Conservation (phyloP, 176 grass and related monocot species). For the Oryza glumipatula region DNA sequence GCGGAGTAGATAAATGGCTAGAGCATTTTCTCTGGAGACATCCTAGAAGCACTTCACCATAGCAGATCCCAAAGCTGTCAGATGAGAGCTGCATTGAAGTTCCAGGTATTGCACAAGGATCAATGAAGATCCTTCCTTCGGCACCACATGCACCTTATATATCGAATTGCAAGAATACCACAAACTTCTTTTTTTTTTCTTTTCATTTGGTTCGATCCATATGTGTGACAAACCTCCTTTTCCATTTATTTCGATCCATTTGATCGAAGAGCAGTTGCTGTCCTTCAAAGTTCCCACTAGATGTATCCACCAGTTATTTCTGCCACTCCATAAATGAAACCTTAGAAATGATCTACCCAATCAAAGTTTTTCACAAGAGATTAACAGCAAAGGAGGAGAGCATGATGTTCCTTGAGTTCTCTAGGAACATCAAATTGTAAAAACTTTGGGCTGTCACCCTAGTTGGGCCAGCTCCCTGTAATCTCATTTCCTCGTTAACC, state of each 20-base stretch:
- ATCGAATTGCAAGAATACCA: constrained; percentile 48
- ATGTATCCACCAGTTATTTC: constrained; percentile 38
- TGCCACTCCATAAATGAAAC: constrained; percentile 33
- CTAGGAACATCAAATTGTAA: not conserved
- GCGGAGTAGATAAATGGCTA: constrained; percentile 43
- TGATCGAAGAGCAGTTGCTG: constrained; percentile 27
- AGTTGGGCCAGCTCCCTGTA: not conserved
- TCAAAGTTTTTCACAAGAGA: constrained; percentile 33
- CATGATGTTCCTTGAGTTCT: not conserved
- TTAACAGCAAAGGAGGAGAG: not conserved
- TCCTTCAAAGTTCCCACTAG: constrained; percentile 35
- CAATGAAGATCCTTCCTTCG: constrained; percentile 22
- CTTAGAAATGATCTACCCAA: constrained; percentile 24
- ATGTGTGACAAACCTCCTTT: constrained; percentile 9
- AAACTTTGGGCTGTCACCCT: not conserved
- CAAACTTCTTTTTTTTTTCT: constrained; percentile 17
- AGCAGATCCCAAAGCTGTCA: constrained; percentile 27
- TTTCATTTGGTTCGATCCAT: constrained; percentile 16
- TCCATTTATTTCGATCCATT: constrained; percentile 31
- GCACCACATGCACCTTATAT: constrained; percentile 14
- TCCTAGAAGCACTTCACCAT: constrained; percentile 44
- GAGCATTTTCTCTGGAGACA: constrained; percentile 44
- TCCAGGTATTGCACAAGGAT: constrained; percentile 20
- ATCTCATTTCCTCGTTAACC: not conserved
- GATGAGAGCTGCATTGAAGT: constrained; percentile 20